Evolutionary conservation across 352 stramenopile species (phyloP), one percentile per base, ranked within the genome.

Genomic region (Phytophthora chlamydospora): DNA sequence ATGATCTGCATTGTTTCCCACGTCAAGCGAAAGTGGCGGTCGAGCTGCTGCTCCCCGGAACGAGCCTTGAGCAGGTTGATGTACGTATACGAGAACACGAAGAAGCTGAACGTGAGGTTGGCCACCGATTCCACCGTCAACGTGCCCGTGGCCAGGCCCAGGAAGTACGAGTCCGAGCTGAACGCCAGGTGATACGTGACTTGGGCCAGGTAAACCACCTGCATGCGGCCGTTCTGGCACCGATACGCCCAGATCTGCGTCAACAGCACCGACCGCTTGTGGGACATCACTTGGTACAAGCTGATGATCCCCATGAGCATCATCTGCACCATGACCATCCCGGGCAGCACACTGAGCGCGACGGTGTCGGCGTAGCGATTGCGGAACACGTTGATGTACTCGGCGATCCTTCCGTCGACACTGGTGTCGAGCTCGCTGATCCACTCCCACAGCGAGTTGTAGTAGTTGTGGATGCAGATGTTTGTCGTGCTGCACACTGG

Each of bases 181-280:
- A 27, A 38, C 6, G 19, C 38, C 36, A 58, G 11, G 14, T 58
- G 49, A 19, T 58, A 58, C 35, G 38, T 58, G 36, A 58, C 39
- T 39, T 58, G 50, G 9, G 4, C 32, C 13, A 49, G 50, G 24
- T 58, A 58, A 3, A 40, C 19, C 36, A 58, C 19, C 32, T 58
- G 38, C 38, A 46, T 46, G 8, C 40, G 24, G 13, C 50, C 50
- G 24, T 38, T 58, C 38, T 58, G 50, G 21, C 50, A 58, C 1
- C 54, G 54, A 21, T 62, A 62, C 33, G 54, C 54, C 54, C 54
- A 62, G 10, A 48, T 63, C 52, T 68, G 60, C 6, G 60, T 68
- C 9, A 64, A 17, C 19, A 68, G 17, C 40, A 64, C 60, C n/a
- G 60, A 68, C 5, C 40, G 39, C 40, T 56, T 68, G 38, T 68